A percentile compares a stretch with the other conserved stretches of the same genome.
Evolutionary conservation across 2,329 filamentous ascomycete genomes (phyloP).

Genomic region (Balansia obtecta): DNA sequence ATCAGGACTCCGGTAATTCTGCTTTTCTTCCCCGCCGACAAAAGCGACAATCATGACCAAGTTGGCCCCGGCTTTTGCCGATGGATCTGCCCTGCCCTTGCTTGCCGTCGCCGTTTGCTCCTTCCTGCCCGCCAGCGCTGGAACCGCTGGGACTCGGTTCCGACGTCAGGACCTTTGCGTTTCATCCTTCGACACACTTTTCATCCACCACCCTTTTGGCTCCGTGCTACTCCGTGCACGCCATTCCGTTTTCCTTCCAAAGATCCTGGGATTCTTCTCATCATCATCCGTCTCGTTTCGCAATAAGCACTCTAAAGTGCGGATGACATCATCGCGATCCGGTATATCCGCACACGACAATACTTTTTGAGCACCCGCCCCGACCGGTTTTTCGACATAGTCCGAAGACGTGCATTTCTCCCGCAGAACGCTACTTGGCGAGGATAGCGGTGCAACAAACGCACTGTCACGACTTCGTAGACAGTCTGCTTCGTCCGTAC

Average conservation of each 20-base stretch:
- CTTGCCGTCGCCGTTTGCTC: neutral
- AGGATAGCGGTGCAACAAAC: neutral
- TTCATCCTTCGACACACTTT: neutral
- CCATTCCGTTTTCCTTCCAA: neutral
- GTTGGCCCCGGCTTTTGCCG: slow-evolving; percentile 14
- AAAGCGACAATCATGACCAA: neutral
- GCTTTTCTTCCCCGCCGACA: neutral
- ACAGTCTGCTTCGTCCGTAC: neutral
- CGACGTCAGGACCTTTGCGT: slow-evolving; percentile 1
- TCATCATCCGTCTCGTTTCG: neutral
- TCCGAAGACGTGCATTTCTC: neutral
- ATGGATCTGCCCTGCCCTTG: neutral
- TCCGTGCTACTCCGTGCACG: neutral
- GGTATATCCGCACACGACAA: neutral
- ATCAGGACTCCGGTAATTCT: slow-evolving; percentile 1
- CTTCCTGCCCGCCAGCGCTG: neutral
- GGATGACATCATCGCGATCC: neutral
- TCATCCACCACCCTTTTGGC: neutral
- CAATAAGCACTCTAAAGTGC: neutral
- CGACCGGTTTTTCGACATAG: neutral
- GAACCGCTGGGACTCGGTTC: neutral
- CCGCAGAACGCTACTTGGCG: neutral
- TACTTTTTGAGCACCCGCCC: neutral
- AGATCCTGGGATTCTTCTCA: neutral
- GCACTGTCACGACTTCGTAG: neutral